Percentiles rank a stretch among this genome's conserved stretches.
phyloP scores from a whole-genome alignment of 306 rosid genomes.

The Casuarina equisetifolia region DNA sequence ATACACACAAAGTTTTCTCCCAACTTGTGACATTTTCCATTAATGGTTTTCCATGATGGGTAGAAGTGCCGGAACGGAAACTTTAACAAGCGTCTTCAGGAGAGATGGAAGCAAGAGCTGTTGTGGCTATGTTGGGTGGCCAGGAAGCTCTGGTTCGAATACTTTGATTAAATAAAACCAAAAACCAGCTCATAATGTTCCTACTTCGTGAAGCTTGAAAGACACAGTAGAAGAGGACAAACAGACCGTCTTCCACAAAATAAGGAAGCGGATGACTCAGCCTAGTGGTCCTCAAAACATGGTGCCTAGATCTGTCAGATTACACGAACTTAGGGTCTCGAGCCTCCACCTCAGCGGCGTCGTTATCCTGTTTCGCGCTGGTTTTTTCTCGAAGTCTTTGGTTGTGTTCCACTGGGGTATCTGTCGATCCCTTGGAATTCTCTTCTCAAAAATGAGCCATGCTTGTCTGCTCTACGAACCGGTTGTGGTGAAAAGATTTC shows the following conservation, averaged over 20 bases:
- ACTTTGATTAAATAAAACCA: neutral
- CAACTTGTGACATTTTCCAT: too few relatives aligned
- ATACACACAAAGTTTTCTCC: too few relatives aligned
- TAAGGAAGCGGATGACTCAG: neutral
- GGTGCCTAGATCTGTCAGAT: neutral
- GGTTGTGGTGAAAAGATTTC: too few relatives aligned
- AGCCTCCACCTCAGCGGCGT: conserved; percentile 31
- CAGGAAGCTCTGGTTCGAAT: too few relatives aligned
- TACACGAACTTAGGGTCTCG: conserved; percentile 36
- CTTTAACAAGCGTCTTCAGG: conserved; percentile 28
- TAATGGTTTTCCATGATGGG: conserved; percentile 31
- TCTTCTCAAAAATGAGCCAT: too few relatives aligned
- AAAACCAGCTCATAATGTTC: neutral
- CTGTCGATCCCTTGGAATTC: conserved; percentile 19
- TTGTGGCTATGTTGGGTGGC: conserved; percentile 28
- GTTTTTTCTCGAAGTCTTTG: conserved; percentile 35
- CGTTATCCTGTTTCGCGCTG: conserved; percentile 30
- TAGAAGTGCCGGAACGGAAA: conserved; percentile 23
- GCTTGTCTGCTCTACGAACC: too few relatives aligned
- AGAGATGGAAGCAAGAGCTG: conserved; percentile 31
- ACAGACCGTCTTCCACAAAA: too few relatives aligned
- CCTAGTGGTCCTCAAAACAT: too few relatives aligned
- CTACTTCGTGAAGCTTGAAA: neutral
- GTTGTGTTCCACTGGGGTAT: conserved; percentile 43
- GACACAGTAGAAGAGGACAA: too few relatives aligned